Percentiles rank a stretch among this genome's conserved stretches.
These are phyloP conservation scores for Paecilomyces fulvus DNA, from an alignment of 2,329 filamentous ascomycete species.

Conservation along the genomic window DNA sequence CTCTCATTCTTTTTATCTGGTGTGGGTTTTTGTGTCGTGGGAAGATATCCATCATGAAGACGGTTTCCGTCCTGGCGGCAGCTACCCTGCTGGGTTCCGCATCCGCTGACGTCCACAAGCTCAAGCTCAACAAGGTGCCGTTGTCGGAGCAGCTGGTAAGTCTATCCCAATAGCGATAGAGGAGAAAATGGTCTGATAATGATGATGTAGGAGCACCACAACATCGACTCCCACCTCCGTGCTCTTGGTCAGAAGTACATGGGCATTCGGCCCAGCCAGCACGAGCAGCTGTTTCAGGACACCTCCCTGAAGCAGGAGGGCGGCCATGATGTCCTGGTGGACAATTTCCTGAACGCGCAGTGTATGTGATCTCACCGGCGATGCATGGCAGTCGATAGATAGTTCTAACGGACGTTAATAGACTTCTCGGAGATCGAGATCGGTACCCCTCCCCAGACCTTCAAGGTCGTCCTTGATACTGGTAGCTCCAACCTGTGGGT, in stretches of 20 bases:
- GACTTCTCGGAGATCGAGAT: slow-evolving; percentile 96
- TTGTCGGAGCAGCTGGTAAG: slow-evolving; percentile 85
- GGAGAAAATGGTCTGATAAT: slow-evolving; percentile 6
- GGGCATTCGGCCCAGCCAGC: slow-evolving; percentile 62
- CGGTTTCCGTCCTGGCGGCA: slow-evolving; percentile 67
- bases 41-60: slow-evolving; percentile 61
- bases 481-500: slow-evolving; percentile 99
- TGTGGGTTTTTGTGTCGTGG: background rate
- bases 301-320: slow-evolving; percentile 57
- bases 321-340: slow-evolving; percentile 75
- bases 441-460: slow-evolving; percentile 82
- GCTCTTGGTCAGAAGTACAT: slow-evolving; percentile 94
- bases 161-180: slow-evolving; percentile 13
- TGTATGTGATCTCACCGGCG: slow-evolving; percentile 53
- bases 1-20: background rate
- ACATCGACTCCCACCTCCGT: slow-evolving; percentile 72
- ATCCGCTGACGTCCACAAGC: slow-evolving; percentile 82
- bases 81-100: slow-evolving; percentile 73
- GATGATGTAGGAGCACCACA: slow-evolving; percentile 56
- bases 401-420: slow-evolving; percentile 26
- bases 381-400: background rate
- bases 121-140: slow-evolving; percentile 96
- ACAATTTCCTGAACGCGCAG: slow-evolving; percentile 98
- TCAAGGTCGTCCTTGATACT: slow-evolving; percentile 98
- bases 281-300: slow-evolving; percentile 71